Percentiles rank a stretch among this genome's conserved stretches.
These are phyloP conservation scores for Aspergillus bridgeri DNA, from an alignment of 495 filamentous ascomycete species.

Conservation along the genomic window DNA sequence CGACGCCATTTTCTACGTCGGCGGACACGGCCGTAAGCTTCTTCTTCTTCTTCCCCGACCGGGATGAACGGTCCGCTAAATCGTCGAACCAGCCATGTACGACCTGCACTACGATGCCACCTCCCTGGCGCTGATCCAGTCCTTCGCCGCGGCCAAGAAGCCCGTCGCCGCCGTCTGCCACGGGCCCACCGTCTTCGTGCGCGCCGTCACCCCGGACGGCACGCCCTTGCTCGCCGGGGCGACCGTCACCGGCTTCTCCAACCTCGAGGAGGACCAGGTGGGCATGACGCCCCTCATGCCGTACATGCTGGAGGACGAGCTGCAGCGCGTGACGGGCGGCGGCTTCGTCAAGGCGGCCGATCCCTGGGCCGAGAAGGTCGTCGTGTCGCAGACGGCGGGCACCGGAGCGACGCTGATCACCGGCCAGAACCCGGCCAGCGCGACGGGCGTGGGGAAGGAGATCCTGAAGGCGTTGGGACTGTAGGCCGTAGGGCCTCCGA, in stretches of 20 bases:
- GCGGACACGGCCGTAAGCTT: conserved; percentile 68
- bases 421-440: conserved; percentile 71
- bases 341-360: conserved; percentile 57
- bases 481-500: too few relatives aligned
- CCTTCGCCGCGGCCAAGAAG: conserved; percentile 60
- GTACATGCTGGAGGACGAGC: conserved; percentile 59
- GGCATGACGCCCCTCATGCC: conserved; percentile 52
- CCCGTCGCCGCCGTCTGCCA: conserved; percentile 68
- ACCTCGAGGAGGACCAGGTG: conserved; percentile 60
- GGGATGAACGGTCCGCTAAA: too few relatives aligned
- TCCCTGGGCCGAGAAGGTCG: conserved; percentile 58
- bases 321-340: conserved; percentile 48
- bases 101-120: conserved; percentile 53
- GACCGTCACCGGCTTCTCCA: conserved; percentile 64
- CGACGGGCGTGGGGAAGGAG: conserved; percentile 54
- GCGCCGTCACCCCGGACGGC: conserved; percentile 52
- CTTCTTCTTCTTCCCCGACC: not conserved
- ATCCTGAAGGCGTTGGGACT: conserved; percentile 37
- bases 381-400: conserved; percentile 42
- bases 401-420: conserved; percentile 58
- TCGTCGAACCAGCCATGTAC: conserved; percentile 75
- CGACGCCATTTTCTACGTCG: conserved; percentile 69
- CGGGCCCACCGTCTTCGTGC: conserved; percentile 58
- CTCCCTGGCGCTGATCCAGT: conserved; percentile 53
- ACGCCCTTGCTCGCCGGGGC: conserved; percentile 51